Evolutionary conservation across 176 grass and related monocot genomes (phyloP), one percentile per base, ranked within the genome.

Genomic region (Olyra latifolia): DNA sequence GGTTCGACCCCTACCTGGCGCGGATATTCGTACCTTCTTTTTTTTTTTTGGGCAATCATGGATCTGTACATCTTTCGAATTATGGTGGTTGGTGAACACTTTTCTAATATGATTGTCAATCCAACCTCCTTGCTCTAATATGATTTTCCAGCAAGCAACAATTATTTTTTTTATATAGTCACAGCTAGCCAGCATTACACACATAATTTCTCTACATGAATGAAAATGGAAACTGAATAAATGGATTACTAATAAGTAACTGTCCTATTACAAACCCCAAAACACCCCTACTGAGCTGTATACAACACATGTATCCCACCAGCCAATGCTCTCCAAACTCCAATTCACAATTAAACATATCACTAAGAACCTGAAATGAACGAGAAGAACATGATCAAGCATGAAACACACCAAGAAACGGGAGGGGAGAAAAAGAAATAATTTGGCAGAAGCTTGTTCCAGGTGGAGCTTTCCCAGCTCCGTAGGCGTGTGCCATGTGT

Each of bases 1-100:
- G 91, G 88, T 93, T 90, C 84, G 91, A 90, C 84, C 91, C 88
- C 91, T 93, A 88, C 77, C 91, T 93, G 81, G 87, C 84, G 84
- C 87, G 84, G 84, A 35, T 35, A 35, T 35, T 35, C n/a, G n/a
- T n/a, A 2, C 5, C 32, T 3, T 35, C 32, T 4, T 35, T 35
- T 2, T 35, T 35, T 3, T 35, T 35, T 35, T n/a, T n/a, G n/a
- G n/a, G 17, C 2, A 27, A 47, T 29, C 3, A 55, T 8, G 2
- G 10, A 16, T 62, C 2, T 13, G 0, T 5, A 2, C 39, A 42
- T 28, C 2, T 72, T 38, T 16, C 3, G 19, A 30, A 16, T 3
- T 1, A 8, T 11, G 10, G 2, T 7, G 5, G 71, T 56, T 40
- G 52, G 50, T 59, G 12, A 29, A 10, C 7, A 60, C 23, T 29